Percentiles rank a stretch among this genome's conserved stretches.
Conservation (phyloP, 2,329 filamentous ascomycete species). For the Dichotomopilus funicola region DNA sequence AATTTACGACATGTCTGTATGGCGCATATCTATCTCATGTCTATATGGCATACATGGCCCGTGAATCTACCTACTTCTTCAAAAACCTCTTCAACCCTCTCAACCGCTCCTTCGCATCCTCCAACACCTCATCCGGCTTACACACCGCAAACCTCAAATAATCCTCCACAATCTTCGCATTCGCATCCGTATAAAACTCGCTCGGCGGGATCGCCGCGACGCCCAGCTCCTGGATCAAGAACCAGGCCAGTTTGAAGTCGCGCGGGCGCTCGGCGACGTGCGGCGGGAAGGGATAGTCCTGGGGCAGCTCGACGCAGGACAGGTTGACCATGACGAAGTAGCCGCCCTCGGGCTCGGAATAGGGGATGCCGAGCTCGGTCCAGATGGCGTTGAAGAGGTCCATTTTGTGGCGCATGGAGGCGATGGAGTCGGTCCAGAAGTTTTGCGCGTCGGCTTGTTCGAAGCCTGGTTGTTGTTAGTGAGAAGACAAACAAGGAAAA, state of each 20-base stretch:
- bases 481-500: background rate
- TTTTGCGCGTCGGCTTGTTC: constrained; percentile 77
- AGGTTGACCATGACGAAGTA: constrained; percentile 98
- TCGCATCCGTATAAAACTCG: constrained; percentile 87
- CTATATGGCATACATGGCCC: too few species aligned
- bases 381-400: constrained; percentile 78
- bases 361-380: constrained; percentile 68
- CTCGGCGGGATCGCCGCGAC: constrained; percentile 94
- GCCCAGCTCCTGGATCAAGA: constrained; percentile 91
- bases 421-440: constrained; percentile 81
- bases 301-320: constrained; percentile 75
- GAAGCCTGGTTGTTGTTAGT: constrained; percentile 45
- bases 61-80: too few species aligned
- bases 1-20: too few species aligned
- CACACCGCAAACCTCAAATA: constrained; percentile 95
- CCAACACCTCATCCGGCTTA: constrained; percentile 82
- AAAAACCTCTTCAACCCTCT: constrained; percentile 69
- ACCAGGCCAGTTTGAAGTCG: constrained; percentile 95
- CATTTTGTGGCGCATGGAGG: constrained; percentile 87
- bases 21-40: background rate
- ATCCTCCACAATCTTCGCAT: constrained; percentile 80
- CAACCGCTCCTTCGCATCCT: constrained; percentile 69
- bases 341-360: constrained; percentile 89
- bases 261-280: constrained; percentile 81
- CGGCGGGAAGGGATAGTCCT: constrained; percentile 78